Base-by-base conservation (phyloP, 2,329 filamentous ascomycete species). In the Arthrinium puccinioides region DNA sequence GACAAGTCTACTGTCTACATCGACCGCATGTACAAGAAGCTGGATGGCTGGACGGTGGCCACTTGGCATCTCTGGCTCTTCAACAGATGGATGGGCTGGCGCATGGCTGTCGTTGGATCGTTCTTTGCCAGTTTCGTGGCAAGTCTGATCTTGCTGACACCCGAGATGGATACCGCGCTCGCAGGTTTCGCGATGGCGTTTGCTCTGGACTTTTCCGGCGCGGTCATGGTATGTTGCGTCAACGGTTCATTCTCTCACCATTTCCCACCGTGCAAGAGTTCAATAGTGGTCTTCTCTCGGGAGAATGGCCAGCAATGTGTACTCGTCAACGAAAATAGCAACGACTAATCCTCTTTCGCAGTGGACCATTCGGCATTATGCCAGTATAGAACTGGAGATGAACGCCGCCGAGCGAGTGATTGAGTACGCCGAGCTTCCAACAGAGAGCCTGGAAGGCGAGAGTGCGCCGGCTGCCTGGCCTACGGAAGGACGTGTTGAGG, bases 121-220 rank as follows among this genome's bases (percentile, higher is more conserved):
- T 47, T 79, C 14, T 90, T 89, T 56, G 72, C 81, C 4, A 72
- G 74, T 1, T 62, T 79, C 16, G 79, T 85, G 4, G 78, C 81
- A 0, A 63, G 72, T 3, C 63, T 87, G 14, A 76, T 88, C 26
- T 69, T 87, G 21, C 54, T 72, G 2, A 72, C 76, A 4, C 70
- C 71, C 0, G 62, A 60, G 2, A 82, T 87, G 50, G 75, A 83
- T 49, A 76, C 84, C 1, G 71, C 82, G 0, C 64, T 88, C 20
- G 84, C 84, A 2, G 85, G 85, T 0, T 89, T 90, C 48, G 83
- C 83, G 0, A 62, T 90, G 26, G 76, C 76, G 3, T 89, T 89
- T 55, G 76, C 83, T 0, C 65, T 89, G 21, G 76, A 84, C 39
- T 86, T 87, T 52, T 74, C 79, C 0, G 60, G 60, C 13, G 68